These are phyloP conservation scores for Tympanopsis confertula DNA, from an alignment of 2,329 filamentous ascomycete genomes.

Conservation along the genomic window DNA sequence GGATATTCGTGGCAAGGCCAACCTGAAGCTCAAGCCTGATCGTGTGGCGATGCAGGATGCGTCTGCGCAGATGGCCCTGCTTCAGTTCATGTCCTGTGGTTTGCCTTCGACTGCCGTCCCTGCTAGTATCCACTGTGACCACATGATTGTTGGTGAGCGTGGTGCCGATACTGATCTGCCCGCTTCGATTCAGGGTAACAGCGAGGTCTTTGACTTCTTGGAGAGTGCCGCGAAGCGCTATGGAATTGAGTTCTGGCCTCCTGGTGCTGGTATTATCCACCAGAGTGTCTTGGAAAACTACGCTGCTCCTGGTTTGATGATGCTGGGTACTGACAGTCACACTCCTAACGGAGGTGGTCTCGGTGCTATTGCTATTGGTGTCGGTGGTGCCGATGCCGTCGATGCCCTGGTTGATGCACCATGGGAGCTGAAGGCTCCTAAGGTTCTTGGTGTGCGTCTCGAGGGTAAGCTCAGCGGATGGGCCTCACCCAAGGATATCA, in stretches of 20 bases:
- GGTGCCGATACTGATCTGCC: constrained; percentile 62
- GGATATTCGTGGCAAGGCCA: constrained; percentile 57
- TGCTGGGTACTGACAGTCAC: constrained; percentile 67
- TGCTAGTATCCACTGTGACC: constrained; percentile 67
- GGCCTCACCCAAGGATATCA: constrained; percentile 65
- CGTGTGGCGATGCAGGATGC: constrained; percentile 71
- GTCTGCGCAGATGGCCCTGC: constrained; percentile 63
- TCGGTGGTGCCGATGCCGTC: constrained; percentile 65
- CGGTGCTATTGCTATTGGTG: constrained; percentile 64
- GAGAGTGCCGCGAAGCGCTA: constrained; percentile 61
- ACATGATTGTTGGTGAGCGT: constrained; percentile 67
- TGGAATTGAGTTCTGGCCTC: constrained; percentile 62
- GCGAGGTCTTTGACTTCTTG: constrained; percentile 66
- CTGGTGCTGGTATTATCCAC: constrained; percentile 61
- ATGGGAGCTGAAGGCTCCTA: constrained; percentile 67
- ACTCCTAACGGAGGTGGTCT: constrained; percentile 65
- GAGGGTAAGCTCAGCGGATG: constrained; percentile 59
- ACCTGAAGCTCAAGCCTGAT: constrained; percentile 67
- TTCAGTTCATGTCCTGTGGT: constrained; percentile 69
- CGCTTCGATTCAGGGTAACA: constrained; percentile 59
- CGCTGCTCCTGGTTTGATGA: constrained; percentile 63
- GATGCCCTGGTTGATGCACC: constrained; percentile 67
- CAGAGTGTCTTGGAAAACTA: constrained; percentile 70
- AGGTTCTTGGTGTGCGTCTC: constrained; percentile 56
- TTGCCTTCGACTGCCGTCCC: constrained; percentile 60